Evolutionary conservation across 2,329 filamentous ascomycete species (phyloP).

Genomic region (Hortaea sp.): DNA sequence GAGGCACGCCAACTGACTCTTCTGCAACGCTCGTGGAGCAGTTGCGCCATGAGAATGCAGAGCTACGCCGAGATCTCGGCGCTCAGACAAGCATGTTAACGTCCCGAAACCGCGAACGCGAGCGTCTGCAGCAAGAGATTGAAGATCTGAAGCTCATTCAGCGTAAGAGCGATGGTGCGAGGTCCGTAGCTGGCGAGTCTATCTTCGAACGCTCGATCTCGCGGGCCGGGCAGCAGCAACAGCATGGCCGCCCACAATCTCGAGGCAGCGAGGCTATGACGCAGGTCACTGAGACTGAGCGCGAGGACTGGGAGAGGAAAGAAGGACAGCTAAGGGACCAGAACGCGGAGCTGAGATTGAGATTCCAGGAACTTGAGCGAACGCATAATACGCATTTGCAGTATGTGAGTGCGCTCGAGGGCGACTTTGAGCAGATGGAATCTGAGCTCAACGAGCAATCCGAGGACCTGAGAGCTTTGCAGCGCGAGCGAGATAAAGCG

Average conservation of each 20-base stretch:
- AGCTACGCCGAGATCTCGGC: slow-evolving; percentile 81
- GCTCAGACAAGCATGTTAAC: slow-evolving; percentile 97
- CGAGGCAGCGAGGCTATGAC: slow-evolving; percentile 61
- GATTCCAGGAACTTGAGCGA: slow-evolving; percentile 78
- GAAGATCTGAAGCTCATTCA: slow-evolving; percentile 89
- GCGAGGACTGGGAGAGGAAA: slow-evolving; percentile 76
- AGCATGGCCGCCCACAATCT: slow-evolving; percentile 52
- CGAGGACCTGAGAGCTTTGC: slow-evolving; percentile 68
- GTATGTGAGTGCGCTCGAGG: slow-evolving; percentile 66
- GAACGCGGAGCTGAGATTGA: slow-evolving; percentile 73
- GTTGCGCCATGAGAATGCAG: slow-evolving; percentile 82
- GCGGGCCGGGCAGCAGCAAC: slow-evolving; percentile 47
- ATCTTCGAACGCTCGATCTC: slow-evolving; percentile 92
- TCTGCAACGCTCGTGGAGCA: slow-evolving; percentile 53
- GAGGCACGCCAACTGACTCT: slow-evolving; percentile 6
- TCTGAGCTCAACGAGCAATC: slow-evolving; percentile 70
- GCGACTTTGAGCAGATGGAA: slow-evolving; percentile 59
- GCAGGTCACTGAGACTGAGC: slow-evolving; percentile 60
- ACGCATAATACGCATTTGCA: slow-evolving; percentile 71
- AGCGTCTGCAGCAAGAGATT: slow-evolving; percentile 90
- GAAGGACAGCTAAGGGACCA: slow-evolving; percentile 77
- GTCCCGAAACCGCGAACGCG: slow-evolving; percentile 88
- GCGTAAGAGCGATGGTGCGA: slow-evolving; percentile 53
- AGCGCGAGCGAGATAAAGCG: slow-evolving; percentile 78
- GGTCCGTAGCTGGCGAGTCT: slow-evolving; percentile 66